Evolutionary conservation across 768 basidiomycete genomes (phyloP).

Genomic region (Clavulina sp.): DNA sequence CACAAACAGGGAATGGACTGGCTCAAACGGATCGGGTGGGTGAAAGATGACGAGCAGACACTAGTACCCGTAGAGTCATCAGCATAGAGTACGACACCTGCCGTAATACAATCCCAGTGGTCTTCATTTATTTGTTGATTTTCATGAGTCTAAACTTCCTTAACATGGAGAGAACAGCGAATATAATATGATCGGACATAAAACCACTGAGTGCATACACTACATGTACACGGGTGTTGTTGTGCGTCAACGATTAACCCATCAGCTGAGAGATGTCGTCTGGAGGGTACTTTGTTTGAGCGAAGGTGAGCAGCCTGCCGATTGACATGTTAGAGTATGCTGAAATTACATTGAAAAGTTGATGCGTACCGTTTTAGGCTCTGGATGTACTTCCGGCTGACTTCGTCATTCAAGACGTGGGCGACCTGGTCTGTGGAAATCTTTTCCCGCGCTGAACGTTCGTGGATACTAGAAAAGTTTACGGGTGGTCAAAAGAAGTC

Average conservation of each 20-base stretch:
- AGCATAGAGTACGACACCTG: too few species aligned
- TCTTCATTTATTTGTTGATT: too few species aligned
- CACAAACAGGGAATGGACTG: slow-evolving; percentile 80
- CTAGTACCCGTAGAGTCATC: too few species aligned
- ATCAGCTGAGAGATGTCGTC: slow-evolving; percentile 82
- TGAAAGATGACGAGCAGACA: too few species aligned
- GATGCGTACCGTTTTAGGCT: slow-evolving; percentile 73
- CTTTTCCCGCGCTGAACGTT: slow-evolving; percentile 93
- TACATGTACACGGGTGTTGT: too few species aligned
- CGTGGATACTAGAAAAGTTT: slow-evolving; percentile 56
- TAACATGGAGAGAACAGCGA: too few species aligned
- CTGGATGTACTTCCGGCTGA: slow-evolving; percentile 96
- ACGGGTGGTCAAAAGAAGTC: background rate
- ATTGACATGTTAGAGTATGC: background rate
- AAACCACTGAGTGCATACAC: too few species aligned
- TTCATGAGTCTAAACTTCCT: too few species aligned
- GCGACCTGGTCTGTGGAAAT: slow-evolving; percentile 95
- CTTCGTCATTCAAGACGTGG: slow-evolving; percentile 97
- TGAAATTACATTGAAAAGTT: background rate
- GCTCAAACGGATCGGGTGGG: slow-evolving; percentile 17
- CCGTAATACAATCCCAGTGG: too few species aligned
- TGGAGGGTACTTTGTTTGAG: slow-evolving; percentile 91
- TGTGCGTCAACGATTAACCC: slow-evolving; percentile 45
- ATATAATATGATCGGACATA: too few species aligned
- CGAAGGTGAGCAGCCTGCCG: slow-evolving; percentile 74